These are phyloP conservation scores for Chaetomium fimeti DNA, from an alignment of 495 filamentous ascomycete species.

Conservation along the genomic window DNA sequence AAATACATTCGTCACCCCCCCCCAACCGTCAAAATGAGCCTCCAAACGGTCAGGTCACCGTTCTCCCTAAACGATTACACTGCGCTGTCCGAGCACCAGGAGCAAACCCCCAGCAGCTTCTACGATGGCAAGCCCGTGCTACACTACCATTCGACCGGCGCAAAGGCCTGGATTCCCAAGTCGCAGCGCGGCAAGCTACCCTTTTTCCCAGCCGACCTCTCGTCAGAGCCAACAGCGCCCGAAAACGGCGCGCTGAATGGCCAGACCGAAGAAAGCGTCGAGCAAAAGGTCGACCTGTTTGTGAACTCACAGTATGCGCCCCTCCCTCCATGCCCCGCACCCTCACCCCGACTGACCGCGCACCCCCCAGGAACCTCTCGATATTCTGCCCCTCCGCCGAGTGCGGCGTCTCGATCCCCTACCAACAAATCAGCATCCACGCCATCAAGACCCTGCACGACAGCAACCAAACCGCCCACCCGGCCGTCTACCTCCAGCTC, in stretches of 20 bases:
- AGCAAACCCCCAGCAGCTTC: conserved; percentile 81
- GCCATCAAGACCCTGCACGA: conserved; percentile 63
- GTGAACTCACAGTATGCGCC: conserved; percentile 70
- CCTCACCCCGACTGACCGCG: conserved; percentile 20
- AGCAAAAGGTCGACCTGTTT: conserved; percentile 65
- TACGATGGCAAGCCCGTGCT: conserved; percentile 75
- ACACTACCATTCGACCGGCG: conserved; percentile 64
- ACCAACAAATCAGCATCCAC: conserved; percentile 84
- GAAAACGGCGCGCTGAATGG: conserved; percentile 40
- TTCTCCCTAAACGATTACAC: conserved; percentile 59
- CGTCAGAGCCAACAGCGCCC: conserved; percentile 33
- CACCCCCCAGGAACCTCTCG: conserved; percentile 62
- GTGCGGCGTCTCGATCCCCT: conserved; percentile 75
- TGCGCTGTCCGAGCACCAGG: conserved; percentile 73
- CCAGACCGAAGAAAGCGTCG: conserved; percentile 35
- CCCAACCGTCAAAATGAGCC: conserved; percentile 34
- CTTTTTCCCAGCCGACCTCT: conserved; percentile 48
- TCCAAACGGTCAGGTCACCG: conserved; percentile 43
- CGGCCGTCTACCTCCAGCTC: conserved; percentile 78
- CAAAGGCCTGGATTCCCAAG: conserved; percentile 57
- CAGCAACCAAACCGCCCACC: conserved; percentile 36
- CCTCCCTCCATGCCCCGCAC: not conserved
- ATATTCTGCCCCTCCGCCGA: conserved; percentile 62
- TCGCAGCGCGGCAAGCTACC: conserved; percentile 47
- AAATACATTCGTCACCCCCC: not conserved